Evolutionary conservation across 2,329 filamentous ascomycete genomes (phyloP).

Genomic region (Epichloe festucae): DNA sequence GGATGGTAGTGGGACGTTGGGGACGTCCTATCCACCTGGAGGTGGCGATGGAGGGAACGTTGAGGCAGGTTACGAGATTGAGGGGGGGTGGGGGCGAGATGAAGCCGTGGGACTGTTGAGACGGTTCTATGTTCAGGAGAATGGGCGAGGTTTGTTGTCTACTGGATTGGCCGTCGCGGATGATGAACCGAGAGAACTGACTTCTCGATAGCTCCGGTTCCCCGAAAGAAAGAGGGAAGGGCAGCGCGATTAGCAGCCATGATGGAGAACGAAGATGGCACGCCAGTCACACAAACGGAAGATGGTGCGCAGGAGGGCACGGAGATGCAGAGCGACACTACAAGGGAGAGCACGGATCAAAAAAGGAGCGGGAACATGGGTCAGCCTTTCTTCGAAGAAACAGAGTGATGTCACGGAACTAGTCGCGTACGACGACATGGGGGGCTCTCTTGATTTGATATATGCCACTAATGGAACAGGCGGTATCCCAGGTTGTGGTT

Average conservation of each 20-base stretch:
- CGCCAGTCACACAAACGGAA: neutral
- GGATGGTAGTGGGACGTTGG: conserved; percentile 23
- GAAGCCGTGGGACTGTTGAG: conserved; percentile 87
- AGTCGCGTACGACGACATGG: neutral
- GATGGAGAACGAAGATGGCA: conserved; percentile 29
- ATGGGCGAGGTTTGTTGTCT: conserved; percentile 61
- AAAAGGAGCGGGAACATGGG: neutral
- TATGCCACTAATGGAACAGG: neutral
- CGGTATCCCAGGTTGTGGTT: neutral
- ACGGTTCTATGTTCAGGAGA: conserved; percentile 96
- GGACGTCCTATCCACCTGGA: conserved; percentile 23
- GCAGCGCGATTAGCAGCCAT: conserved; percentile 40
- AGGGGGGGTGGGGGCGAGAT: conserved; percentile 77
- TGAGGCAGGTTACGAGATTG: conserved; percentile 67
- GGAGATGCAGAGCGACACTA: neutral
- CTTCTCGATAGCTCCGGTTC: conserved; percentile 29
- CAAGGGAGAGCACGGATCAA: neutral
- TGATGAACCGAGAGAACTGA: conserved; percentile 8
- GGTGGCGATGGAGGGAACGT: conserved; percentile 52
- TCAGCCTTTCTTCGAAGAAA: neutral
- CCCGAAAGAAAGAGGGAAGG: conserved; percentile 41
- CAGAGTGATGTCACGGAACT: neutral
- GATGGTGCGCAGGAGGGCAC: neutral
- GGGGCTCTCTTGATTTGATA: no score
- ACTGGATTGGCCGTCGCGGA: neutral